Evolutionary conservation across 495 filamentous ascomycete genomes (phyloP), one percentile per base, ranked within the genome.

Genomic region (Rhypophila decipiens): DNA sequence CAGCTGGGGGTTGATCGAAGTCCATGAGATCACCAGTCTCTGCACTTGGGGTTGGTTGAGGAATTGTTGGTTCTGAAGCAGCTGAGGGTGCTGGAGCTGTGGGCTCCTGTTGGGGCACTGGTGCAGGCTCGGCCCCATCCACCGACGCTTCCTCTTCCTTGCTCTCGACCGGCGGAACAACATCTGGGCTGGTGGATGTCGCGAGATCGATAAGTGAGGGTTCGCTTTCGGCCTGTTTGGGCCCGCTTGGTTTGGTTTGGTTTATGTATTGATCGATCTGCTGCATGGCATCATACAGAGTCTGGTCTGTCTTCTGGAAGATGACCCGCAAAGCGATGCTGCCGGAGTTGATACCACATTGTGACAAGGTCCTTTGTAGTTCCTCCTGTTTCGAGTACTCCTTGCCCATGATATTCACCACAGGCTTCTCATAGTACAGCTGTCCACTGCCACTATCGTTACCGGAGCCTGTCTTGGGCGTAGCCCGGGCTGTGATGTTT

Each of bases 311-410:
- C 44, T 70, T 74, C 55, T 74, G 79, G 67, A 90, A 96, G 44
- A 72, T 79, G 29, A 97, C 68, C 20, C 85, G 73, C 24, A 96
- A 69, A n/a, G 94, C 66, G 4, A 85, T 78, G 62, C 76, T 87
- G 4, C 93, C 91, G 40, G 78, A 82, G 58, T 86, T 94, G 56
- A 90, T 84, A 1, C 93, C 93, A 24, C 96, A 66, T 56, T 95
- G 85, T n/a, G 80, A 80, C 22, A 97, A 62, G 0, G 86, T 88
- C 70, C 91, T 91, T 60, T 95, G 87, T 42, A 96, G 65, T 57
- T 95, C 90, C 15, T 73, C 74, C 56, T 96, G 85, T 1, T 72
- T 80, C 5, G 80, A 78, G 10, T 93, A 63, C 50, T 90, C 87
- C 47, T 87, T 75, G 10, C 82, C 86, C 72, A 95, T 78, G 42